Percentiles rank a stretch among this genome's conserved stretches.
These are phyloP conservation scores for Plantago ovata DNA, from an alignment of 257 asterid species.

Conservation along the genomic window DNA sequence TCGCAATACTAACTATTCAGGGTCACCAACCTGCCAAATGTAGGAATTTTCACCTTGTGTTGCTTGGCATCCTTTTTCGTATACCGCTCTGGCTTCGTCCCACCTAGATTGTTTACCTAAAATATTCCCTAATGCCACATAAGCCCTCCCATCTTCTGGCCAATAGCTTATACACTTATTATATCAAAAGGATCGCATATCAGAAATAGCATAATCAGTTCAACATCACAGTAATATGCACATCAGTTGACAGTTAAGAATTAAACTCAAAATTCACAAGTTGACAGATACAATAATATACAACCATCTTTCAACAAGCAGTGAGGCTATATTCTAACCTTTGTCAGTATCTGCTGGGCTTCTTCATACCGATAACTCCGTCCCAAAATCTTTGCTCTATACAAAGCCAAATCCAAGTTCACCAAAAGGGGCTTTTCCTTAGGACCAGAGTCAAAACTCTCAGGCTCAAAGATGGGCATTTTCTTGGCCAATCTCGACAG, in stretches of 20 bases:
- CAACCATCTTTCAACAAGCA: background rate
- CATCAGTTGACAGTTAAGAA: background rate
- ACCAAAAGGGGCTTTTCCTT: constrained; percentile 67
- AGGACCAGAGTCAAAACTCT: constrained; percentile 40
- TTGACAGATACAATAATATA: background rate
- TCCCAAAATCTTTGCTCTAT: constrained; percentile 64
- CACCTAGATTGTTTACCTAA: constrained; percentile 65
- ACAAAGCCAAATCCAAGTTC: constrained; percentile 86
- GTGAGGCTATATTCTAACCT: constrained; percentile 35
- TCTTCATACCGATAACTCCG: constrained; percentile 55
- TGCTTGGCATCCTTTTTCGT: constrained; percentile 95
- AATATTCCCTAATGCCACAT: constrained; percentile 79
- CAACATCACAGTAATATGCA: constrained; percentile 8
- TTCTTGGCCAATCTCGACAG: constrained; percentile 64
- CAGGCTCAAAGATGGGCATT: constrained; percentile 91
- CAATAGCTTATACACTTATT: constrained; percentile 78
- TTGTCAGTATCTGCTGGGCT: constrained; percentile 68
- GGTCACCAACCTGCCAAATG: constrained; percentile 84
- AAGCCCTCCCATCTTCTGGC: constrained; percentile 99
- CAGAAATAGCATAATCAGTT: constrained; percentile 5
- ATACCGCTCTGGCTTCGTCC: constrained; percentile 79
- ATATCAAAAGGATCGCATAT: constrained; percentile 15
- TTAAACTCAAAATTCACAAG: background rate
- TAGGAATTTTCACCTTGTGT: constrained; percentile 96
- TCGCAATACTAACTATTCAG: background rate